Conservation (phyloP, 2,329 filamentous ascomycete species). For the Monosporascus sp. region DNA sequence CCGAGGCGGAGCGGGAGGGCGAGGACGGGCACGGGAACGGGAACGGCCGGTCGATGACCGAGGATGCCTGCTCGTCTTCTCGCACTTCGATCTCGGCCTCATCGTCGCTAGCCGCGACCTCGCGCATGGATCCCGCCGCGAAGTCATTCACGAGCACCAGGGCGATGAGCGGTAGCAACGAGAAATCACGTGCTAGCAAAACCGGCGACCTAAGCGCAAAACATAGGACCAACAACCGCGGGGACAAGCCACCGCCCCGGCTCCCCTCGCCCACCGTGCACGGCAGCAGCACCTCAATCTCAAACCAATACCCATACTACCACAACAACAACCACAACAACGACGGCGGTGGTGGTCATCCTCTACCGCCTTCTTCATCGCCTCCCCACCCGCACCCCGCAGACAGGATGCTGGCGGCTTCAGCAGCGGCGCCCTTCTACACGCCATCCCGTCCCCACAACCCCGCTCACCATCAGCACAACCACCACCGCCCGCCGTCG, state of each 20-base stretch:
- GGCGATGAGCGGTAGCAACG: no score
- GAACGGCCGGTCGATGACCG: neutral
- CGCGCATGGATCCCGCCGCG: constrained; percentile 2
- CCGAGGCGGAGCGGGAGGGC: no score
- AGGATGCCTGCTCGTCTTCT: neutral
- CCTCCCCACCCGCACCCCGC: neutral
- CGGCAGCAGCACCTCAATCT: neutral
- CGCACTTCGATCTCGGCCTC: neutral
- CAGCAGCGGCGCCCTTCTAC: neutral
- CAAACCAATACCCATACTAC: neutral
- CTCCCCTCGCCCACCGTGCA: neutral
- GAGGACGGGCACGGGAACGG: neutral
- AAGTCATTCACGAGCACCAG: neutral
- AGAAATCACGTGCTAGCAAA: no score
- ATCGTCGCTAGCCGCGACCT: neutral
- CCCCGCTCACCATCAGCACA: neutral
- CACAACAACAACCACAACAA: neutral
- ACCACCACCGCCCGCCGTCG: neutral
- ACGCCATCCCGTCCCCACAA: neutral
- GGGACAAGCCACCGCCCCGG: neutral
- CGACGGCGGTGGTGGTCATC: neutral
- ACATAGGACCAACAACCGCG: no score
- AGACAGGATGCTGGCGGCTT: neutral
- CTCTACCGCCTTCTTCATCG: neutral
- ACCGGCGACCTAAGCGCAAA: no score